Conservation (phyloP, 805 yeast species). For the Lipomyces sp. region DNA sequence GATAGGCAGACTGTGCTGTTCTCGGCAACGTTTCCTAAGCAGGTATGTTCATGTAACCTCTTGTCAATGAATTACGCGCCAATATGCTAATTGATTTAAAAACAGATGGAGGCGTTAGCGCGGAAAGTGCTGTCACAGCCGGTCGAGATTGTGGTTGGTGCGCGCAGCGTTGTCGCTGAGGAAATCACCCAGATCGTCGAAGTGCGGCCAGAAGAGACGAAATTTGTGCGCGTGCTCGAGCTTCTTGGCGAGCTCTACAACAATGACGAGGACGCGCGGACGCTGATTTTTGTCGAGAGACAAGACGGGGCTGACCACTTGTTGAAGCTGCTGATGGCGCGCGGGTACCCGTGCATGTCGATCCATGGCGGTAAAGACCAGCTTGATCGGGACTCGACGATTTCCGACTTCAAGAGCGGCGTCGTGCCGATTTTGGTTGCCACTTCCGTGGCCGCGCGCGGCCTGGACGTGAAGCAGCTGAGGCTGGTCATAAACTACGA, state of each 20-base stretch:
- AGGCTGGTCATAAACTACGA: conserved; percentile 78
- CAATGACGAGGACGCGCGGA: conserved; percentile 39
- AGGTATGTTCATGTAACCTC: conserved; percentile 4
- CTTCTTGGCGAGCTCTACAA: conserved; percentile 49
- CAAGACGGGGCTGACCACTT: conserved; percentile 82
- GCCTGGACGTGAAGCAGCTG: conserved; percentile 85
- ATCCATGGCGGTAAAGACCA: conserved; percentile 94
- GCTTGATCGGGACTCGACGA: conserved; percentile 70
- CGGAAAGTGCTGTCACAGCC: conserved; percentile 60
- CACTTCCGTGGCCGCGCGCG: conserved; percentile 93
- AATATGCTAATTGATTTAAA: conserved; percentile 9
- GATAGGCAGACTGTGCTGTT: conserved; percentile 87
- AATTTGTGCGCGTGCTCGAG: conserved; percentile 54
- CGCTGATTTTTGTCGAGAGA: conserved; percentile 80
- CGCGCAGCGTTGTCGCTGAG: conserved; percentile 73
- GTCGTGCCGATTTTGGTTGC: conserved; percentile 66
- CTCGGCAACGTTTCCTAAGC: conserved; percentile 84
- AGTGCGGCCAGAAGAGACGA: conserved; percentile 53
- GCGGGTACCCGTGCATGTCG: conserved; percentile 59
- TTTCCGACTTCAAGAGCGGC: conserved; percentile 64
- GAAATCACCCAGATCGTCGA: conserved; percentile 73
- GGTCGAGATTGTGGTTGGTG: conserved; percentile 74
- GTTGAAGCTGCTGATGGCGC: conserved; percentile 49
- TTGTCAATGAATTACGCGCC: too few species aligned
- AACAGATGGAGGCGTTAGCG: conserved; percentile 73